phyloP scores from a whole-genome alignment of 2,329 filamentous ascomycete genomes.

The Pestalotiopsis sp. region DNA sequence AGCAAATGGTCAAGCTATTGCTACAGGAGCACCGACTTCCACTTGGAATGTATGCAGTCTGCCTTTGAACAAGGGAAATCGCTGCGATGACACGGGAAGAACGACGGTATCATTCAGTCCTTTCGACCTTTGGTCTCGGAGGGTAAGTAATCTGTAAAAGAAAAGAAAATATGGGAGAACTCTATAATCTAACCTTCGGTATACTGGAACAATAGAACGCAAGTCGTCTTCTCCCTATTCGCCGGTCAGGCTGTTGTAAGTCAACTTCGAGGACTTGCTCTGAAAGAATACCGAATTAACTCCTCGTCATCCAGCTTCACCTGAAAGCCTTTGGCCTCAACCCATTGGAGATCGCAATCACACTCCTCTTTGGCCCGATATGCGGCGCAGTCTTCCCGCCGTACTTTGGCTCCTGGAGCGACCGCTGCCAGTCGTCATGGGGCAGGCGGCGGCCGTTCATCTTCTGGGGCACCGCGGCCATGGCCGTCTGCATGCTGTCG shows the following conservation, averaged over 20 bases:
- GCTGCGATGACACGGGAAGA: no score
- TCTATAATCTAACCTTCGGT: no score
- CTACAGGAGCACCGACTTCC: no score
- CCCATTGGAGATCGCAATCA: constrained; percentile 1
- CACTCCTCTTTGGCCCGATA: neutral
- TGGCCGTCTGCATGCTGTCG: constrained; percentile 1
- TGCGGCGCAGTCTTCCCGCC: constrained; percentile 9
- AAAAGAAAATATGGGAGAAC: neutral
- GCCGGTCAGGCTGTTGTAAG: constrained; percentile 6
- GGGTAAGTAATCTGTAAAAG: no score
- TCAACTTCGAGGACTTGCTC: neutral
- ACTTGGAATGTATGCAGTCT: no score
- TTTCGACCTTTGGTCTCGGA: no score
- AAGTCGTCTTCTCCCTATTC: constrained; percentile 5
- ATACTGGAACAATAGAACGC: neutral
- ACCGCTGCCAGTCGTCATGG: constrained; percentile 5
- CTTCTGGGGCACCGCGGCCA: neutral
- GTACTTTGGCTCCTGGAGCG: constrained; percentile 3
- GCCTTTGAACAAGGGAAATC: no score
- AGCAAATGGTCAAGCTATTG: neutral
- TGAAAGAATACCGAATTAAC: neutral
- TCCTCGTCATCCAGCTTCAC: neutral
- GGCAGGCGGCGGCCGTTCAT: constrained; percentile 8
- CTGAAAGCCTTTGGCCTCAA: constrained; percentile 7
- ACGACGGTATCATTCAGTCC: no score